phyloP scores from a whole-genome alignment of 225 moss, liverwort and hornwort species.

The Pseudoscleropodium purum region DNA sequence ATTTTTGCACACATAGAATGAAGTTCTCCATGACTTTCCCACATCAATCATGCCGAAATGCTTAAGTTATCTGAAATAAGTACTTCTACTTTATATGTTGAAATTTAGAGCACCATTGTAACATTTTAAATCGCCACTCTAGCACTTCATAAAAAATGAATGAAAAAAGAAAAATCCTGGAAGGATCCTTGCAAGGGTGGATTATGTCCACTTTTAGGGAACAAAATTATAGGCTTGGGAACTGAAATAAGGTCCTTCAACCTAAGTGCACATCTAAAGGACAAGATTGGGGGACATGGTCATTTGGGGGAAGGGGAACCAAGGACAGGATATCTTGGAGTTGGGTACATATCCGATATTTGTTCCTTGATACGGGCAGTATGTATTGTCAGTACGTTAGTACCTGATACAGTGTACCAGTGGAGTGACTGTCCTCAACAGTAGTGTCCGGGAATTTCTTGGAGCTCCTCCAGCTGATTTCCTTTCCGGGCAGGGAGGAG shows the following conservation, averaged over 20 bases:
- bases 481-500: no score
- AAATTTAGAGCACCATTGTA: no score
- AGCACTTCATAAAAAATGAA: no score
- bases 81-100: no score
- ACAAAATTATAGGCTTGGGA: not conserved
- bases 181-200: not conserved
- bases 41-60: no score
- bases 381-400: not conserved
- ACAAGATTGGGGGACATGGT: not conserved
- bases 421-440: not conserved
- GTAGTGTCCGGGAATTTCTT: no score
- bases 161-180: no score
- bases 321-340: not conserved
- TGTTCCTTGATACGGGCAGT: not conserved
- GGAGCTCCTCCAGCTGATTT: no score
- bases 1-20: no score
- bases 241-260: not conserved
- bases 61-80: no score
- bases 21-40: no score
- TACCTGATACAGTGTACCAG: not conserved
- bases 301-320: not conserved
- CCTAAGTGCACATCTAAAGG: not conserved
- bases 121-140: no score
- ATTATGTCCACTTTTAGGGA: not conserved
- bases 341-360: not conserved